Evolutionary conservation across 768 basidiomycete species (phyloP).

Genomic region (Russula sp.): DNA sequence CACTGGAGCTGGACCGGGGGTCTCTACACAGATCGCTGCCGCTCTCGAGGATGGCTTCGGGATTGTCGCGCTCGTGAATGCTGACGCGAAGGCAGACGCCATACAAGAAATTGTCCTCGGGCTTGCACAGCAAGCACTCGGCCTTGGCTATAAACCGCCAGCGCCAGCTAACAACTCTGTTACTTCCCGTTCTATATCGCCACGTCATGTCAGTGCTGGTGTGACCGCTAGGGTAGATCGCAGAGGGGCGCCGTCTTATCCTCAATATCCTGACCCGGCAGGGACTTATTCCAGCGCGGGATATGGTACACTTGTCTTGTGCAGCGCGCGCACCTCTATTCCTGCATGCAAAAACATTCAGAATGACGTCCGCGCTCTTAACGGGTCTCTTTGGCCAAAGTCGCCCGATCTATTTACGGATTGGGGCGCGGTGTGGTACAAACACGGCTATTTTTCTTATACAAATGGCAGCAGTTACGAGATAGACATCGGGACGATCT

Average conservation of each 20-base stretch:
- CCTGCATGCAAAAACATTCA: conserved; percentile 9
- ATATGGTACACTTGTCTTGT: conserved; percentile 10
- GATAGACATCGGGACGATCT: conserved; percentile 2
- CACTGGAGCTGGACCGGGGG: conserved; percentile 38
- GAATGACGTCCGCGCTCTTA: background rate
- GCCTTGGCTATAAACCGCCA: no score
- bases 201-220: background rate
- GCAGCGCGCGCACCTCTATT: conserved; percentile 10
- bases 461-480: background rate
- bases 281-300: conserved; percentile 13
- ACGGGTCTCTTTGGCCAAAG: background rate
- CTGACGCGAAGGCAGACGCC: conserved; percentile 15
- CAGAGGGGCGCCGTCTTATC: background rate
- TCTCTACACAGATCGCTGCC: conserved; percentile 36
- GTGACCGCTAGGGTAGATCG: background rate
- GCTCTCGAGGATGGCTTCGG: conserved; percentile 41
- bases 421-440: background rate
- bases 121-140: background rate
- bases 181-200: background rate
- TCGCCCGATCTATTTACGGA: conserved; percentile 13
- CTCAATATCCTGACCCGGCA: conserved; percentile 8
- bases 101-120: background rate
- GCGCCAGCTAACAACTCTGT: no score
- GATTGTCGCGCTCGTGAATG: conserved; percentile 34
- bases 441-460: background rate